phyloP scores from a whole-genome alignment of 2,329 filamentous ascomycete species.

The Colletotrichum ledebouriae region DNA sequence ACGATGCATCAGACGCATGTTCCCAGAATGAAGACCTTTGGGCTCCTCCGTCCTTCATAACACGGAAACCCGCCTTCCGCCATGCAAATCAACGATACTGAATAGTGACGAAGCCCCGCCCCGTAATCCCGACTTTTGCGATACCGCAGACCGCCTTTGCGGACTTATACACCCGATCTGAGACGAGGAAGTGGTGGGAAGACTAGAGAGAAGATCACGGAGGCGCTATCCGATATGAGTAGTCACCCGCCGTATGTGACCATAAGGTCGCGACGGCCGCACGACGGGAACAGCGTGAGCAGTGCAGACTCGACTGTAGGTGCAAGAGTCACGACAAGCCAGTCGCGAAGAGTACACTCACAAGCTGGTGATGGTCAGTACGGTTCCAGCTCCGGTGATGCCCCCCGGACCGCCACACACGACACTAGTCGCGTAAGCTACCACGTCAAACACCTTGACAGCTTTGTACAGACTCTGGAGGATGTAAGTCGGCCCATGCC shows the following conservation, averaged over 20 bases:
- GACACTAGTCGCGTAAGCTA: slow-evolving; percentile 70
- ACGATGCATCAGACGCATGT: slow-evolving; percentile 24
- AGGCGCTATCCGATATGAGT: slow-evolving; percentile 19
- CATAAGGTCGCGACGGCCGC: slow-evolving; percentile 63
- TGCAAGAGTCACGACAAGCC: slow-evolving; percentile 44
- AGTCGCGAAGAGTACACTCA: slow-evolving; percentile 40
- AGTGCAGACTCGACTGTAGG: slow-evolving; percentile 64
- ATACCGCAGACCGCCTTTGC: not conserved
- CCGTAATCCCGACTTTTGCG: slow-evolving; percentile 10
- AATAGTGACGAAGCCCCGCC: slow-evolving; percentile 4
- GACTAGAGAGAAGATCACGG: not conserved
- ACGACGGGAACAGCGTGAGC: slow-evolving; percentile 60
- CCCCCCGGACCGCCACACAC: slow-evolving; percentile 62
- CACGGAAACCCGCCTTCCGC: not conserved
- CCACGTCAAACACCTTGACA: slow-evolving; percentile 68
- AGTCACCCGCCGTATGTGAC: slow-evolving; percentile 64
- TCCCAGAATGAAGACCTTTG: slow-evolving; percentile 16
- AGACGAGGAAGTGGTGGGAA: not conserved
- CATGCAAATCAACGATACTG: slow-evolving; percentile 8
- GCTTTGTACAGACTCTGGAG: slow-evolving; percentile 68
- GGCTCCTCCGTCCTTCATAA: slow-evolving; percentile 33
- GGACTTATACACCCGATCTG: not conserved
- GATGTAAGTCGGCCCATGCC: slow-evolving; percentile 56
- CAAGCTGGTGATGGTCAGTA: slow-evolving; percentile 53
- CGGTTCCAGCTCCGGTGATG: slow-evolving; percentile 57